A percentile compares a stretch with the other conserved stretches of the same genome.
Evolutionary conservation across 495 filamentous ascomycete species (phyloP).

Genomic region (Aspergillus sclerotiicarbonarius): DNA sequence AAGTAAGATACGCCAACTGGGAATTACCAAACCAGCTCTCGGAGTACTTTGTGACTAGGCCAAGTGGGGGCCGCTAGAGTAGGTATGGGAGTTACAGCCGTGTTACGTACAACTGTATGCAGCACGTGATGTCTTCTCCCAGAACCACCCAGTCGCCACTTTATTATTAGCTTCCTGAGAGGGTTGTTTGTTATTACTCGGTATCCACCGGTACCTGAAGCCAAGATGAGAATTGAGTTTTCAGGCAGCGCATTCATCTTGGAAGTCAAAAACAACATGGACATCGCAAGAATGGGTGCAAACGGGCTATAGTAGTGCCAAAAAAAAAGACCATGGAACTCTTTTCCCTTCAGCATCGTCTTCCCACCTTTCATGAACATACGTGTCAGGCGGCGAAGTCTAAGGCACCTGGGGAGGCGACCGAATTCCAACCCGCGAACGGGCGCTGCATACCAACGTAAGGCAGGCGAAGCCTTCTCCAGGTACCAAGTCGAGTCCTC

Average conservation of each 20-base stretch:
- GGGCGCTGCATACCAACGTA: conserved; percentile 13
- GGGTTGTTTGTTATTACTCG: conserved; percentile 4
- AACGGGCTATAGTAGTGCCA: neutral
- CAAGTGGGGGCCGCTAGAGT: neutral
- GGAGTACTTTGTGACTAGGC: conserved; percentile 5
- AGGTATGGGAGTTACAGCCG: conserved; percentile 1
- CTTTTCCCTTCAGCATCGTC: too few species aligned
- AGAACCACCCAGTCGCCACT: conserved; percentile 15
- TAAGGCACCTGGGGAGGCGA: neutral
- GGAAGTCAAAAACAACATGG: neutral
- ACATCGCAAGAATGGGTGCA: neutral
- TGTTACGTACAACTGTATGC: neutral
- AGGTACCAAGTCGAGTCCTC: neutral
- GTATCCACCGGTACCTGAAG: conserved; percentile 19
- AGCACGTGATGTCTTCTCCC: conserved; percentile 10
- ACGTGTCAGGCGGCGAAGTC: neutral
- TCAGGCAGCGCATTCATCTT: neutral
- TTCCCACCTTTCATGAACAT: too few species aligned
- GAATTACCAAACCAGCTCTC: conserved; percentile 4
- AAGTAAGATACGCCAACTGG: conserved; percentile 7
- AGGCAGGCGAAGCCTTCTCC: neutral
- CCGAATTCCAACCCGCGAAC: conserved; percentile 7
- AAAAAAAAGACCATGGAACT: neutral
- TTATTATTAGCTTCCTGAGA: conserved; percentile 17
- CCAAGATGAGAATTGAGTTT: conserved; percentile 11